phyloP scores from a whole-genome alignment of 768 basidiomycete genomes.

The Hericium alpestre region DNA sequence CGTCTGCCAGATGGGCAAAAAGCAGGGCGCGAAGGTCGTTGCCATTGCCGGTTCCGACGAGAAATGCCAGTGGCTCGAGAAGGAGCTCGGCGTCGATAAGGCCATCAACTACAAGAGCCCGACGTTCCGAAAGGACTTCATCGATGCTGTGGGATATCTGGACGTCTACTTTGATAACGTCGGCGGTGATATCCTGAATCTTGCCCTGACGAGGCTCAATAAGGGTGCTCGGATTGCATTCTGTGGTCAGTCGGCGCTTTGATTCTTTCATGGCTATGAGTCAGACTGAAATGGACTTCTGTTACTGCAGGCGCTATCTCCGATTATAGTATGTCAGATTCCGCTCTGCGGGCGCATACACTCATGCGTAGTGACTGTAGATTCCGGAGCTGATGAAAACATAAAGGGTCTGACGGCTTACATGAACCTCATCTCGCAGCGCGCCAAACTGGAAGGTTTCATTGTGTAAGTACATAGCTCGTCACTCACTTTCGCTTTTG shows the following conservation, averaged over 20 bases:
- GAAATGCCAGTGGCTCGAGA: constrained; percentile 80
- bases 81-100: constrained; percentile 72
- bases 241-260: constrained; percentile 43
- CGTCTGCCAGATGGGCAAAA: constrained; percentile 77
- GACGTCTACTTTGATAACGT: constrained; percentile 85
- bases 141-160: constrained; percentile 57
- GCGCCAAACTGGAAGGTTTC: constrained; percentile 79
- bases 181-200: constrained; percentile 72
- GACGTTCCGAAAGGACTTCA: constrained; percentile 64
- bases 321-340: constrained; percentile 52
- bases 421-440: constrained; percentile 57
- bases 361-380: background rate
- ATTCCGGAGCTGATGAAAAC: constrained; percentile 31
- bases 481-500: background rate
- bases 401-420: constrained; percentile 64
- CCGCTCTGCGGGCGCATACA: background rate
- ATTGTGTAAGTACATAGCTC: constrained; percentile 46
- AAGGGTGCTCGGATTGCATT: constrained; percentile 67
- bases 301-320: constrained; percentile 62
- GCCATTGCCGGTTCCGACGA: constrained; percentile 79
- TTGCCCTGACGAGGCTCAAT: constrained; percentile 65
- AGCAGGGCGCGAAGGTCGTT: constrained; percentile 69
- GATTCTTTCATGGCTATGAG: background rate
- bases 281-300: background rate
- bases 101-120: constrained; percentile 83